These are phyloP conservation scores for Lasiodiplodia citricola DNA, from an alignment of 2,329 filamentous ascomycete genomes.

Conservation along the genomic window DNA sequence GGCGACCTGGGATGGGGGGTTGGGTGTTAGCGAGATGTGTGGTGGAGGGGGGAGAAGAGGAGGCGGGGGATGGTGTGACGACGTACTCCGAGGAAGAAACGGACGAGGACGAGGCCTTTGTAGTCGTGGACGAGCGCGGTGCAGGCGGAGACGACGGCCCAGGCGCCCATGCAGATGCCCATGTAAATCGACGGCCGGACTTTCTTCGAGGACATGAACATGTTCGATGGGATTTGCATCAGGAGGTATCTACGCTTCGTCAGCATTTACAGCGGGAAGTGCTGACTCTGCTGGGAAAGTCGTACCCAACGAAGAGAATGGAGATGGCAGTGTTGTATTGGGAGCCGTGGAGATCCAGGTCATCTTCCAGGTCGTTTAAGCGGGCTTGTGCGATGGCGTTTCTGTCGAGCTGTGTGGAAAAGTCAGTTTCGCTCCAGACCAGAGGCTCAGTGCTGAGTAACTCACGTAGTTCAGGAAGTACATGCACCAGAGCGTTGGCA, in stretches of 20 bases:
- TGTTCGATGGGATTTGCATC: constrained; percentile 48
- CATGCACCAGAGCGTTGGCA: constrained; percentile 49
- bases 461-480: constrained; percentile 42
- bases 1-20: constrained; percentile 32
- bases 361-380: constrained; percentile 65
- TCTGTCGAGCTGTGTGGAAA: constrained; percentile 54
- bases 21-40: not conserved
- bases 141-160: constrained; percentile 47
- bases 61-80: too few species aligned
- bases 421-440: not conserved
- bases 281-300: constrained; percentile 41
- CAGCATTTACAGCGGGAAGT: constrained; percentile 63
- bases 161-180: constrained; percentile 43
- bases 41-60: too few species aligned
- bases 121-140: constrained; percentile 42
- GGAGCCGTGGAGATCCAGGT: constrained; percentile 36
- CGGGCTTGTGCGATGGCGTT: constrained; percentile 70
- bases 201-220: constrained; percentile 45
- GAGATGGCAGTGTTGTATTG: constrained; percentile 53
- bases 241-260: constrained; percentile 44
- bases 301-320: constrained; percentile 63
- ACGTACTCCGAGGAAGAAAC: constrained; percentile 41
- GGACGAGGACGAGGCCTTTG: constrained; percentile 44
- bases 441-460: constrained; percentile 40
- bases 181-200: constrained; percentile 46